phyloP scores from a whole-genome alignment of 2,329 filamentous ascomycete species.

The Leptodontidium sp. region DNA sequence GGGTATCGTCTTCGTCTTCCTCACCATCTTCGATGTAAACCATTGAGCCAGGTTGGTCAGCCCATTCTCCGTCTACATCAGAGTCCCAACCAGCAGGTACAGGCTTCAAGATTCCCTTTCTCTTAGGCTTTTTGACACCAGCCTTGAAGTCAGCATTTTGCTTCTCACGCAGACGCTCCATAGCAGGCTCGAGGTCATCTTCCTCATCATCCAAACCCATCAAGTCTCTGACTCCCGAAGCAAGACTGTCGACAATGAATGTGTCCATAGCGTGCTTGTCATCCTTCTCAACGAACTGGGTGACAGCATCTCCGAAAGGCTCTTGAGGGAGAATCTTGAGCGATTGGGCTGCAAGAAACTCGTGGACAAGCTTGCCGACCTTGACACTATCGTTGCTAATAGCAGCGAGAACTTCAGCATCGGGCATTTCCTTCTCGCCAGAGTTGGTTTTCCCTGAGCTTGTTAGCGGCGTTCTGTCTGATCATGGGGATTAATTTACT shows the following conservation, averaged over 20 bases:
- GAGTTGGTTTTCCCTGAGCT: slow-evolving; percentile 53
- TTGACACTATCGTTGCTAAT: slow-evolving; percentile 77
- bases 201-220: slow-evolving; percentile 72
- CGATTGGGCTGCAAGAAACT: slow-evolving; percentile 86
- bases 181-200: slow-evolving; percentile 74
- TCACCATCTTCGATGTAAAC: slow-evolving; percentile 46
- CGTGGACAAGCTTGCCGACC: slow-evolving; percentile 86
- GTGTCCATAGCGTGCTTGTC: slow-evolving; percentile 91
- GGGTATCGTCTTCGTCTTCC: slow-evolving; percentile 55
- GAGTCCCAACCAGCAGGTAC: slow-evolving; percentile 86
- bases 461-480: slow-evolving; percentile 28
- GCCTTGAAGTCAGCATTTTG: slow-evolving; percentile 75
- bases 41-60: slow-evolving; percentile 61
- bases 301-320: slow-evolving; percentile 90
- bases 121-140: slow-evolving; percentile 64
- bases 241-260: slow-evolving; percentile 77
- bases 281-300: slow-evolving; percentile 92
- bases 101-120: slow-evolving; percentile 70
- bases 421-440: slow-evolving; percentile 62
- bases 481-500: slow-evolving; percentile 49
- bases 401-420: slow-evolving; percentile 69
- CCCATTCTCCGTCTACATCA: slow-evolving; percentile 89
- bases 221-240: slow-evolving; percentile 74
- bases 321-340: slow-evolving; percentile 93
- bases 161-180: slow-evolving; percentile 75